phyloP scores from a whole-genome alignment of 1,284 basidiomycete species.

The Rhodofomes roseus region DNA sequence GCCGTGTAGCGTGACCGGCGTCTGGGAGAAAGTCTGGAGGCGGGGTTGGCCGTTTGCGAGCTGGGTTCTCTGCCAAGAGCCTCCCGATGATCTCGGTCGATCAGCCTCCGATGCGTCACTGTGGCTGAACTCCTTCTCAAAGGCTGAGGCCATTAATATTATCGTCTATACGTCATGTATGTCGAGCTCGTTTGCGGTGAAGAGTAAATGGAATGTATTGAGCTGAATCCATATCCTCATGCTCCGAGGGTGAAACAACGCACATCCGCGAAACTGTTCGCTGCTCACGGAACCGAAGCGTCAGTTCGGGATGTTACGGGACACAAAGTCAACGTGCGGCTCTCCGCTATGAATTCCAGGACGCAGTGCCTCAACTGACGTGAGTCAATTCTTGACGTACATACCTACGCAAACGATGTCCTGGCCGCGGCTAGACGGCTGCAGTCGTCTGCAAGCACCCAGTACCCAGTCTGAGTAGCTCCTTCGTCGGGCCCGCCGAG shows the following conservation, averaged over 20 bases:
- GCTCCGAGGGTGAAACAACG: neutral
- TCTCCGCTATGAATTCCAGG: neutral
- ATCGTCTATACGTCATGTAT: neutral
- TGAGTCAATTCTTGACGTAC: neutral
- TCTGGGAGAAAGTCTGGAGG: neutral
- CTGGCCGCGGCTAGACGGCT: neutral
- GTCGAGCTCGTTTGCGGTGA: neutral
- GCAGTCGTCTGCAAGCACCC: neutral
- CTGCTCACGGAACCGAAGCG: neutral
- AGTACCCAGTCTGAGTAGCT: too few species aligned
- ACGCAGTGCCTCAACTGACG: neutral
- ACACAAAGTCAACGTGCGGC: neutral
- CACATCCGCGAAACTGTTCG: neutral
- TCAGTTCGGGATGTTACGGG: neutral
- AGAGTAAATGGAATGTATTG: too few species aligned
- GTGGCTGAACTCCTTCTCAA: neutral
- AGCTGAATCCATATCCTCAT: too few species aligned
- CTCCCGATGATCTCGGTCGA: constrained; percentile 1
- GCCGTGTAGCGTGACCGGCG: neutral
- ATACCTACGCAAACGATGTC: neutral
- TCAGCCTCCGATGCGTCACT: neutral
- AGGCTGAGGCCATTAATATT: neutral
- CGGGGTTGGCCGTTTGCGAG: neutral
- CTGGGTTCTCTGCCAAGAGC: neutral
- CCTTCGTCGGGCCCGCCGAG: neutral